These are phyloP conservation scores for Globisporangium cylindrosporum DNA, from an alignment of 352 stramenopile species.

Conservation along the genomic window DNA sequence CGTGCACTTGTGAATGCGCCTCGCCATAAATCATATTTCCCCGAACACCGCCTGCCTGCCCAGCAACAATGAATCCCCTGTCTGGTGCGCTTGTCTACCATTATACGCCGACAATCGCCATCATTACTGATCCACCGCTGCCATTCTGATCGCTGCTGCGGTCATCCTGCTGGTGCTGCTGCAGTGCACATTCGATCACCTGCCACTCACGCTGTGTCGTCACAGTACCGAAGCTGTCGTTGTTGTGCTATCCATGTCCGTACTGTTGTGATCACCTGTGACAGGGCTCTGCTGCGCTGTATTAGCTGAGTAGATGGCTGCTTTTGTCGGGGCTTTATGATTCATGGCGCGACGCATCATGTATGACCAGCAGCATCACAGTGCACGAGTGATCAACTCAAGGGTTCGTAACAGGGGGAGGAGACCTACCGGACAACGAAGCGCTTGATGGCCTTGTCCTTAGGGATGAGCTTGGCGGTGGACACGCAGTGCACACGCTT, in stretches of 20 bases:
- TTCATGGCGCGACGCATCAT: neutral
- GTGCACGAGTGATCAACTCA: neutral
- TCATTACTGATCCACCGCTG: neutral
- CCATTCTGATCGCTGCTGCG: neutral
- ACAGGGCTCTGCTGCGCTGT: neutral
- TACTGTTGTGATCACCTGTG: neutral
- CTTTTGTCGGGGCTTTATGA: neutral
- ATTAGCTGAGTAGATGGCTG: neutral
- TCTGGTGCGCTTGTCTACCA: neutral
- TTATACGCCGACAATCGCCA: neutral
- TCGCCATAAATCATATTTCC: neutral
- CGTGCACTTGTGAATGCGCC: neutral
- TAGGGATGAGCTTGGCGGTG: slow-evolving; percentile 99
- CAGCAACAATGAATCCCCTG: neutral
- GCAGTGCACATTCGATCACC: neutral
- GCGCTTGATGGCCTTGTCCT: slow-evolving; percentile 93
- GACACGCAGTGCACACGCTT: slow-evolving; percentile 98
- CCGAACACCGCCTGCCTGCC: neutral
- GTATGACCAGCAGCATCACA: too few relatives aligned
- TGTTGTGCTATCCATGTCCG: neutral
- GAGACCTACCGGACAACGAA: slow-evolving; percentile 87
- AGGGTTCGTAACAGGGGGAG: neutral
- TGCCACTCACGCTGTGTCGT: neutral
- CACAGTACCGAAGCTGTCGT: neutral
- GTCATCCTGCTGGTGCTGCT: neutral